Base-by-base conservation (phyloP, 768 basidiomycete genomes). In the Hydnomerulius pinastri region DNA sequence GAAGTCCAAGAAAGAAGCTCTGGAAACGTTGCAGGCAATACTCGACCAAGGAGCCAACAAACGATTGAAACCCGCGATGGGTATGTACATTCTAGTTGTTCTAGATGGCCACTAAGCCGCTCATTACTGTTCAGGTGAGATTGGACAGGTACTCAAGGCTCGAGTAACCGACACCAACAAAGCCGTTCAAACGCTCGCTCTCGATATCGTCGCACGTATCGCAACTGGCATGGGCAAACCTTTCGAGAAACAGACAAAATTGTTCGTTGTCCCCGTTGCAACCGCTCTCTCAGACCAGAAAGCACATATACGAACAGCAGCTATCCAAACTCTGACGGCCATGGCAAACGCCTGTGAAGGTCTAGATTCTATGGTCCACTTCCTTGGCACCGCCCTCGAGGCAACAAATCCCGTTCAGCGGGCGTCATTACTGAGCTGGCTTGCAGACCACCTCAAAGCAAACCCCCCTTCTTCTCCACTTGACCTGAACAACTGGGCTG, bases 1-100 rank as follows among this genome's bases (percentile, higher is more conserved):
- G 96, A 98, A 98, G 73, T 84, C 82, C 1, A 87, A 95, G 71
- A 99, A 99, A 67, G 96, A 98, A 61, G 94, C 91, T 3, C 75
- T 98, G 50, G 97, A 98, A 67, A 74, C 76, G 0, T 68, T 98
- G 15, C 87, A 92, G 61, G 83, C 81, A 0, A 79, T 92, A 50
- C 71, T 99, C 28, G 95, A 98, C 62, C 88, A 93, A 70, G 90
- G 91, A 43, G 77, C 82, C 36, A 98, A 98, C 67, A 96, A 96
- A 61, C 85, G 97, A 13, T 66, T 99, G 49, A 98, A 98, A 68
- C 80, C 92, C 20, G 80, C 72, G 8, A 92, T 99, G 86, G 92
- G 93, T 91, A 66, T 55, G 68, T 56, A 40, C 32, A 42, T n/a
- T 40, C 46, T 42, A 27, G 8, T 11, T 51, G 17, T 29, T 29